Conservation (phyloP, 441 rosid species). For the Eruca vesicaria region DNA sequence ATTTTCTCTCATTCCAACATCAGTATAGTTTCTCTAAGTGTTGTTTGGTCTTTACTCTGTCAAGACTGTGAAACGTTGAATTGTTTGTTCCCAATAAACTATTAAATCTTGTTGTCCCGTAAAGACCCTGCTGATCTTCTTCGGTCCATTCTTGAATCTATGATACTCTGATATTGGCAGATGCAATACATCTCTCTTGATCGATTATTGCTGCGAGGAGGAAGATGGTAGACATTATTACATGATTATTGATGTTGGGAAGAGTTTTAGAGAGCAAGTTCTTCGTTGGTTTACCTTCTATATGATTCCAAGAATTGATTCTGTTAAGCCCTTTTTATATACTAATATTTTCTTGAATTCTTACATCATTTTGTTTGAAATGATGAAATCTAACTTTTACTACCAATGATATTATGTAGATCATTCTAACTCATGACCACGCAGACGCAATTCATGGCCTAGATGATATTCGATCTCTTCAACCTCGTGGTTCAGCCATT, state of each 20-base stretch:
- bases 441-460: slow-evolving; percentile 96
- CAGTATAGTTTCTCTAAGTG: background rate
- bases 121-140: background rate
- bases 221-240: slow-evolving; percentile 53
- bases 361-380: background rate
- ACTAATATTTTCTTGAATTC: background rate
- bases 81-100: background rate
- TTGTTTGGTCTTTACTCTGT: background rate
- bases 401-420: slow-evolving; percentile 40
- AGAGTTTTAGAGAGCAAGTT: slow-evolving; percentile 92
- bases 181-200: slow-evolving; percentile 93
- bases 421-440: slow-evolving; percentile 95
- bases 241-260: slow-evolving; percentile 85
- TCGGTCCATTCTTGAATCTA: slow-evolving; percentile 13
- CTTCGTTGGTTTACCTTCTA: slow-evolving; percentile 92
- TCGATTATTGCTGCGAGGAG: slow-evolving; percentile 51
- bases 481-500: slow-evolving; percentile 69
- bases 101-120: background rate
- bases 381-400: background rate
- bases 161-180: slow-evolving; percentile 42
- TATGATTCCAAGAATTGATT: slow-evolving; percentile 73
- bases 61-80: background rate
- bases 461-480: slow-evolving; percentile 87
- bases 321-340: slow-evolving; percentile 50
- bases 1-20: background rate